Conservation (phyloP, 1,284 basidiomycete genomes). For the Rhodotorula glutinis region DNA sequence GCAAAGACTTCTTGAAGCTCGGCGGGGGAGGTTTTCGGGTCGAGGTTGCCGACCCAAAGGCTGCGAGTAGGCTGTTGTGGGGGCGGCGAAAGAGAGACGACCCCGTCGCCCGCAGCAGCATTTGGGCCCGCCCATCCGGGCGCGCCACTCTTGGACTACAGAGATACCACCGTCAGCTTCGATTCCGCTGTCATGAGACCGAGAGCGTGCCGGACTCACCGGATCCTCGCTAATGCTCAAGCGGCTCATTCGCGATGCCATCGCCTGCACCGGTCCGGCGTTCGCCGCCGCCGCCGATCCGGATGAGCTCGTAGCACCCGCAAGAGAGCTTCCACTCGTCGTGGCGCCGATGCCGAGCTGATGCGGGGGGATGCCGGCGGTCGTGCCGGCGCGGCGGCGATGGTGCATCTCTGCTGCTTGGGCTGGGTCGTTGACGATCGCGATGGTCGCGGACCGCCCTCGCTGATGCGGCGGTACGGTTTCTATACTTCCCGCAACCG, state of each 20-base stretch:
- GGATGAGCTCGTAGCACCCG: background rate
- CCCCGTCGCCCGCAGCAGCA: slow-evolving; percentile 36
- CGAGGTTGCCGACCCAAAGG: slow-evolving; percentile 95
- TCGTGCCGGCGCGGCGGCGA: slow-evolving; percentile 40
- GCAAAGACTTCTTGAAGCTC: slow-evolving; percentile 93
- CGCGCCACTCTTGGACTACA: background rate
- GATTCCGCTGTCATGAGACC: background rate
- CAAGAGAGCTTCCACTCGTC: background rate
- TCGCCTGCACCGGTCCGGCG: slow-evolving; percentile 10
- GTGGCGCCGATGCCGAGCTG: slow-evolving; percentile 16
- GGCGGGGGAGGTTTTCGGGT: slow-evolving; percentile 86
- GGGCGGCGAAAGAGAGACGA: slow-evolving; percentile 36
- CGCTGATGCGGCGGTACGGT: slow-evolving; percentile 8
- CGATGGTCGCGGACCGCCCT: slow-evolving; percentile 80
- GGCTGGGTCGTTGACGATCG: slow-evolving; percentile 71
- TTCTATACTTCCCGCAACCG: background rate
- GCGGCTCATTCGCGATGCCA: slow-evolving; percentile 24
- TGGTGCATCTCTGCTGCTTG: slow-evolving; percentile 41
- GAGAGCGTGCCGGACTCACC: slow-evolving; percentile 4
- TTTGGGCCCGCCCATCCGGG: slow-evolving; percentile 8
- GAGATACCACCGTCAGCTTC: background rate
- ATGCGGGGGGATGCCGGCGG: slow-evolving; percentile 27
- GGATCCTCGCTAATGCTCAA: slow-evolving; percentile 25
- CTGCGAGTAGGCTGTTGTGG: slow-evolving; percentile 85
- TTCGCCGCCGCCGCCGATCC: background rate